Evolutionary conservation across 306 rosid species (phyloP).

Genomic region (Cucurbita argyrosperma): DNA sequence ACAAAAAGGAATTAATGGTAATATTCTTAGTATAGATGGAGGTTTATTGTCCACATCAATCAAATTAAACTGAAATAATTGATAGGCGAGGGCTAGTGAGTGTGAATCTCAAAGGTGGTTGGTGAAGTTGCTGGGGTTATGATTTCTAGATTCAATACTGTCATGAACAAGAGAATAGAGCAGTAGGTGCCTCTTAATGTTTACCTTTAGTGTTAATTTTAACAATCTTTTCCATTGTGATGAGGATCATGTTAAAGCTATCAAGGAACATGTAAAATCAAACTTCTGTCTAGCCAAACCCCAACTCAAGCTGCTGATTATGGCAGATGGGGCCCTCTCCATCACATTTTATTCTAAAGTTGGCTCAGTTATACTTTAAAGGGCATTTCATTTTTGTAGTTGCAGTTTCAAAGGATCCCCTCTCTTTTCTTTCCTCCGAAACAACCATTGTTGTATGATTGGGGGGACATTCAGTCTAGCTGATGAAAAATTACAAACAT

Average conservation of each 20-base stretch:
- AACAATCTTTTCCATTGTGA: background rate
- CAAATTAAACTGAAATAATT: background rate
- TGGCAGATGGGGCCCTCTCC: background rate
- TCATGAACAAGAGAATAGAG: background rate
- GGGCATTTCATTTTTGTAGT: background rate
- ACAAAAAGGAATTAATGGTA: background rate
- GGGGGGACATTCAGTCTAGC: background rate
- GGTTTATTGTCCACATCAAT: background rate
- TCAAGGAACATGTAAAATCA: background rate
- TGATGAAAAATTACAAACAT: background rate
- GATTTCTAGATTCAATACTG: background rate
- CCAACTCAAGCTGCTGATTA: background rate
- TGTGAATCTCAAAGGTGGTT: background rate
- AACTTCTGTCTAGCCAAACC: background rate
- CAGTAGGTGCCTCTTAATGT: background rate
- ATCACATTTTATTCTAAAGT: background rate
- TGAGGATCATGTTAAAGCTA: background rate
- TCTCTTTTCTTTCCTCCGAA: background rate
- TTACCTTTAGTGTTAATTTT: background rate
- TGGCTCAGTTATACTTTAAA: background rate
- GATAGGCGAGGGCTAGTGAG: background rate
- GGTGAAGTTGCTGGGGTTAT: background rate
- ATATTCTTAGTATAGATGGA: background rate
- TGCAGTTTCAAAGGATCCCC: background rate
- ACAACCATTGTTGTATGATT: background rate